phyloP scores from a whole-genome alignment of 768 basidiomycete genomes.

The Kwoniella newhampshirensis region DNA sequence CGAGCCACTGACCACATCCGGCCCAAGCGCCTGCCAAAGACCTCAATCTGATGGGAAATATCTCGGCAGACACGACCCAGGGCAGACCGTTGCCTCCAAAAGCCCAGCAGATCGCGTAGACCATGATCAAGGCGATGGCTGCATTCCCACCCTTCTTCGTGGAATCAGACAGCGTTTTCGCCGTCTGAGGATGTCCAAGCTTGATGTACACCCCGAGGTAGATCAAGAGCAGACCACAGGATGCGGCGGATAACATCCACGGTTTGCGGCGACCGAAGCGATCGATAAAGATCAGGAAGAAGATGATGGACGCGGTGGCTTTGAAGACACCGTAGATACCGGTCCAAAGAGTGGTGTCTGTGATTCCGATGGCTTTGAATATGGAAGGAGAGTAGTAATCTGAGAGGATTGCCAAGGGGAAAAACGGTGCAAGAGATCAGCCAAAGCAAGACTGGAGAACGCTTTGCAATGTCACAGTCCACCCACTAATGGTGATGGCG shows the following conservation, averaged over 20 bases:
- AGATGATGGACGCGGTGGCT: slow-evolving; percentile 31
- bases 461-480: too few relatives aligned
- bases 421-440: not conserved
- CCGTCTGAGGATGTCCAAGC: slow-evolving; percentile 50
- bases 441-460: too few relatives aligned
- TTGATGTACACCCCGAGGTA: slow-evolving; percentile 59
- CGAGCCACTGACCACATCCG: slow-evolving; percentile 30
- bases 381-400: slow-evolving; percentile 58
- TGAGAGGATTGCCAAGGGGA: not conserved
- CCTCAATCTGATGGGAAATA: slow-evolving; percentile 33
- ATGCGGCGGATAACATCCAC: slow-evolving; percentile 56
- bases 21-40: slow-evolving; percentile 39
- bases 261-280: slow-evolving; percentile 56
- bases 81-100: slow-evolving; percentile 57
- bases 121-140: slow-evolving; percentile 41
- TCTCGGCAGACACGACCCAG: slow-evolving; percentile 57
- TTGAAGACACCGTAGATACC: slow-evolving; percentile 61
- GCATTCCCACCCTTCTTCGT: slow-evolving; percentile 36
- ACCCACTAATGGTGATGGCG: slow-evolving; percentile 55
- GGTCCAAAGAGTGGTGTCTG: slow-evolving; percentile 55
- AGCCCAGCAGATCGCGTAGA: slow-evolving; percentile 30
- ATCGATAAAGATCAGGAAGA: slow-evolving; percentile 54
- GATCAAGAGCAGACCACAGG: slow-evolving; percentile 56
- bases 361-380: slow-evolving; percentile 58
- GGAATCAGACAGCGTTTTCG: slow-evolving; percentile 1